A percentile compares a stretch with the other conserved stretches of the same genome.
phyloP scores from a whole-genome alignment of 768 basidiomycete genomes.

The Panellus pusillus region DNA sequence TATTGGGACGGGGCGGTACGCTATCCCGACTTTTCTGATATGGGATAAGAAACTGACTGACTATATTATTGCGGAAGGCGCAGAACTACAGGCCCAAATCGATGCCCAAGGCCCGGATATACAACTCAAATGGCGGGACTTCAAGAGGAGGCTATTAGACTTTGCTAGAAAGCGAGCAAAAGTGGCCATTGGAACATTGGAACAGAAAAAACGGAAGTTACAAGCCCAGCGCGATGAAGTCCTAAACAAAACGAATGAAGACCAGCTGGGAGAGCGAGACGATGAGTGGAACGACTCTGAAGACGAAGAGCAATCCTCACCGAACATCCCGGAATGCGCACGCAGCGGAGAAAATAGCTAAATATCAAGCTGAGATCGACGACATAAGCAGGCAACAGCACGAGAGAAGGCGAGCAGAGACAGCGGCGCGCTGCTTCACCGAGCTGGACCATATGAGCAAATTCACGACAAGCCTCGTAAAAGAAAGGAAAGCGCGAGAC shows the following conservation, averaged over 20 bases:
- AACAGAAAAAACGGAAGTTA: slow-evolving; percentile 1
- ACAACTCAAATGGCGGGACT: background rate
- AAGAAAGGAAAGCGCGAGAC: background rate
- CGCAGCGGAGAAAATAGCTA: too few species aligned
- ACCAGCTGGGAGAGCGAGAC: too few species aligned
- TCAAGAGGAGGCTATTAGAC: background rate
- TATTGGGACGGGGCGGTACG: background rate
- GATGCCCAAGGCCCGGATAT: too few species aligned
- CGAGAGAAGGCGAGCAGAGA: too few species aligned
- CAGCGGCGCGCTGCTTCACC: background rate
- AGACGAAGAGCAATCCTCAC: too few species aligned
- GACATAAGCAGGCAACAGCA: too few species aligned
- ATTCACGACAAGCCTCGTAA: background rate
- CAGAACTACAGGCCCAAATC: too few species aligned
- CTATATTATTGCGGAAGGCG: background rate
- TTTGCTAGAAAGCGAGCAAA: slow-evolving; percentile 4
- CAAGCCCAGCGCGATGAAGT: background rate
- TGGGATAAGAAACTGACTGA: background rate
- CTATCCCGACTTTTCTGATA: background rate
- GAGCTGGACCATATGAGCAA: slow-evolving; percentile 1
- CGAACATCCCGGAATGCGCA: too few species aligned
- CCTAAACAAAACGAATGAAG: too few species aligned
- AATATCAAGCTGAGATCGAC: too few species aligned
- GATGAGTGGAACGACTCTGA: too few species aligned
- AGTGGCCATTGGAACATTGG: background rate